Evolutionary conservation across 78 protist genomes (phyloP).

Genomic region (Dictyostelium purpureum): DNA sequence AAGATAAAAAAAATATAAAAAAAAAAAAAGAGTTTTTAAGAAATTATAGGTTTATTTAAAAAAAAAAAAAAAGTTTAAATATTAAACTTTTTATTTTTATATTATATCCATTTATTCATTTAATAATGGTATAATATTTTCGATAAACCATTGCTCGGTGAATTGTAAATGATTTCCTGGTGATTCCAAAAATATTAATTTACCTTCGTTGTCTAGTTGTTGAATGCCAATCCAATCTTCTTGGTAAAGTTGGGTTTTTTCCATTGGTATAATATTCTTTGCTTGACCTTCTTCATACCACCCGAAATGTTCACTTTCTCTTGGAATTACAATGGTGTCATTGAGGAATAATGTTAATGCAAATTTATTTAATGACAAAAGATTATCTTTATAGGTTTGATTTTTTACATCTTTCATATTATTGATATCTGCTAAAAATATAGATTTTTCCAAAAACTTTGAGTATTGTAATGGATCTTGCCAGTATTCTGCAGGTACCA

Average conservation of each 20-base stretch:
- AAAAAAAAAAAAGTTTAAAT: too few relatives aligned
- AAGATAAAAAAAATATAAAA: too few relatives aligned
- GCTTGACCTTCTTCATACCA: slow-evolving; percentile 34
- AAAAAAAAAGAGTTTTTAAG: too few relatives aligned
- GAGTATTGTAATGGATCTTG: slow-evolving; percentile 44
- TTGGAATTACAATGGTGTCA: slow-evolving; percentile 86
- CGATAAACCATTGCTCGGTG: slow-evolving; percentile 75
- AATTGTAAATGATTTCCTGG: slow-evolving; percentile 79
- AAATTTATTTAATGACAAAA: slow-evolving; percentile 50
- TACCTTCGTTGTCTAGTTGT: slow-evolving; percentile 37
- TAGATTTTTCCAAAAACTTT: slow-evolving; percentile 41
- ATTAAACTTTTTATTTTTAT: not conserved
- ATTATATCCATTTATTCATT: not conserved
- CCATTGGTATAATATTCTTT: slow-evolving; percentile 38
- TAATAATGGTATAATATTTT: slow-evolving; percentile 65
- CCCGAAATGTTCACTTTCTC: slow-evolving; percentile 54
- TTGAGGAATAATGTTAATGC: slow-evolving; percentile 73
- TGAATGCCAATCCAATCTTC: slow-evolving; percentile 84
- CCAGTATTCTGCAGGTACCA: slow-evolving; percentile 89
- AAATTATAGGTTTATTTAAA: too few relatives aligned
- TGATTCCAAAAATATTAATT: slow-evolving; percentile 32
- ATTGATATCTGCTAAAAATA: slow-evolving; percentile 82
- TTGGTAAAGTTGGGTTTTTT: slow-evolving; percentile 53
- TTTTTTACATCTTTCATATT: slow-evolving; percentile 73
- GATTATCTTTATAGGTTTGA: slow-evolving; percentile 76